A percentile compares a stretch with the other conserved stretches of the same genome.
These are phyloP conservation scores for Penicillium fimorum DNA, from an alignment of 495 filamentous ascomycete species.

Conservation along the genomic window DNA sequence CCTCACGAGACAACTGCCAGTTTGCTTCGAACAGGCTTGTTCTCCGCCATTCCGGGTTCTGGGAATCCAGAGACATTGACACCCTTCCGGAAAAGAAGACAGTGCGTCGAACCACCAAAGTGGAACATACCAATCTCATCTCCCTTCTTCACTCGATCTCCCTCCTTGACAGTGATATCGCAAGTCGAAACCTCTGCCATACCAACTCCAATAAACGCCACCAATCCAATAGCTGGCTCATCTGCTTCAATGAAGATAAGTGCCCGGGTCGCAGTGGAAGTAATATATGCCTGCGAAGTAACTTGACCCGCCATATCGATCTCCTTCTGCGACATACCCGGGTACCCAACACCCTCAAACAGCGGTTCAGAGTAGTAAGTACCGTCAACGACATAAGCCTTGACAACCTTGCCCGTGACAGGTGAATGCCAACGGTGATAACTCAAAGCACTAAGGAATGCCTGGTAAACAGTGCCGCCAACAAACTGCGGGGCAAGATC, in stretches of 20 bases:
- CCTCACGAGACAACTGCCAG: conserved; percentile 42
- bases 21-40: conserved; percentile 56
- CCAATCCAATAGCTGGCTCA: conserved; percentile 62
- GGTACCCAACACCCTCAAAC: conserved; percentile 45
- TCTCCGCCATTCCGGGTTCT: conserved; percentile 43
- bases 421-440: conserved; percentile 74
- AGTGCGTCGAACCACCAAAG: conserved; percentile 66
- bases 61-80: conserved; percentile 48
- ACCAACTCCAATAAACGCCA: conserved; percentile 64
- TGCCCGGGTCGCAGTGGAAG: conserved; percentile 55
- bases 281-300: conserved; percentile 61
- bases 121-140: conserved; percentile 73
- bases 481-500: conserved; percentile 51
- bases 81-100: conserved; percentile 53
- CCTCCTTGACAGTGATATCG: conserved; percentile 62
- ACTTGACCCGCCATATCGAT: conserved; percentile 59
- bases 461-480: conserved; percentile 66
- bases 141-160: conserved; percentile 61
- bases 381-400: conserved; percentile 55
- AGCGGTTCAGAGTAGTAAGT: conserved; percentile 68
- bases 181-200: conserved; percentile 73
- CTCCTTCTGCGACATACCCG: conserved; percentile 49
- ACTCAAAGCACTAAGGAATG: conserved; percentile 60
- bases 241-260: conserved; percentile 70
- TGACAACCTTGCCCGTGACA: conserved; percentile 55